Base-by-base conservation (phyloP, 805 yeast genomes). In the Hanseniaspora thailandica region DNA sequence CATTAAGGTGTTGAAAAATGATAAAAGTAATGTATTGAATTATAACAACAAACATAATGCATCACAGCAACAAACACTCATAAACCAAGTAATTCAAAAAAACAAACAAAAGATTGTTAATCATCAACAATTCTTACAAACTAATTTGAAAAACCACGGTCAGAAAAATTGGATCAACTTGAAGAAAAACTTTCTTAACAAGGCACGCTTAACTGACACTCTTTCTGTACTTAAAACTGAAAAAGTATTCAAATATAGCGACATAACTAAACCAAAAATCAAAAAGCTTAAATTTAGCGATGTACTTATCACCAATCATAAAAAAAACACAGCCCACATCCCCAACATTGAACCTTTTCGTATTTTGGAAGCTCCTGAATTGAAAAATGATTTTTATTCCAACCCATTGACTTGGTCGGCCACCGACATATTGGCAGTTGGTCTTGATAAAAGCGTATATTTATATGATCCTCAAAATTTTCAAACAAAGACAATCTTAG, bases 341-440 rank as follows among this genome's bases (percentile, higher is more conserved):
- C 19, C 33, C 5, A 35, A 7, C 7, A 17, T 53, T 19, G 28
- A 35, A 5, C 77, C 82, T 0, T 76, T 66, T 57, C 71, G 76
- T 56, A 78, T 79, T 0, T 64, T 81, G 19, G 82, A 78, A 61
- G 89, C 93, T 0, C 88, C 88, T 0, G 78, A 79, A 2, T 64
- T 86, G 51, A 69, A 82, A 56, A 82, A 85, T 63, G 95, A 87
- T 63, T 86, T 81, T 61, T 87, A 86, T 65, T 75, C 86, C 1
- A 84, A 84, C 61, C 69, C 84, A 52, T 75, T 86, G 0, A 76
- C 86, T 5, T 86, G 95, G 95, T 78, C 88, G 0, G 62, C 62
- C 7, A 66, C 77, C 1, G 72, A 71, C 40, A 69, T 69, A 23
- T 68, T 86, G 0, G 81, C 82, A 0, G 86, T 86, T 1, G 96